phyloP scores from a whole-genome alignment of 805 yeast genomes.

The Kregervanrija pseudodelftensis region DNA sequence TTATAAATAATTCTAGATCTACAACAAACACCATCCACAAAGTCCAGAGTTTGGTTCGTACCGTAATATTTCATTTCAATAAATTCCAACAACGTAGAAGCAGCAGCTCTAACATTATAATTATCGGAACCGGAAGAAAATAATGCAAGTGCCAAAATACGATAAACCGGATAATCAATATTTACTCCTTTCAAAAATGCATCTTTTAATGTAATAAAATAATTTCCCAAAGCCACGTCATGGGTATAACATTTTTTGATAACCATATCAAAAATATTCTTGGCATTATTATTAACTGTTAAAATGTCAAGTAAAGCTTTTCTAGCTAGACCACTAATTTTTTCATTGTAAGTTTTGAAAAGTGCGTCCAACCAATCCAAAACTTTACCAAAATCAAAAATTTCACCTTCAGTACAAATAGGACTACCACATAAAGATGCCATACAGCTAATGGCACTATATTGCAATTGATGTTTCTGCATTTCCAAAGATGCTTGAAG shows the following conservation, averaged over 20 bases:
- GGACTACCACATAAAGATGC: constrained; percentile 75
- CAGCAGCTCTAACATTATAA: constrained; percentile 59
- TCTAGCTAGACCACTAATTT: constrained; percentile 55
- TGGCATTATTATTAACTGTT: constrained; percentile 47
- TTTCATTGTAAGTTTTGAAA: constrained; percentile 50
- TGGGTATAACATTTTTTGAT: constrained; percentile 65
- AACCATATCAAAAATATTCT: constrained; percentile 49
- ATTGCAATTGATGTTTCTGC: constrained; percentile 63
- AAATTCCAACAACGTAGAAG: constrained; percentile 60
- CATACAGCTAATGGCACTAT: constrained; percentile 76
- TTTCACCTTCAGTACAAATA: constrained; percentile 41
- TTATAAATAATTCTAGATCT: constrained; percentile 79
- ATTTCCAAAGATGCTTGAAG: constrained; percentile 73
- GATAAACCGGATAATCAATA: constrained; percentile 49
- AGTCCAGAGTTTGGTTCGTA: constrained; percentile 46
- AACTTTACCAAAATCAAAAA: constrained; percentile 64
- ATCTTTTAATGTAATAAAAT: constrained; percentile 65
- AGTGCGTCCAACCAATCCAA: constrained; percentile 78
- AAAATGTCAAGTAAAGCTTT: constrained; percentile 66
- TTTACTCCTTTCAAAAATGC: constrained; percentile 46
- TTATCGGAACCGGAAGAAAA: constrained; percentile 75
- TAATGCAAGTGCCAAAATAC: constrained; percentile 65
- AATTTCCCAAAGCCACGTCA: constrained; percentile 51
- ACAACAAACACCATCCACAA: constrained; percentile 65
- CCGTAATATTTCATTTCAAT: constrained; percentile 57